Conservation (phyloP, 768 basidiomycete species). For the Dendrothele bispora region DNA sequence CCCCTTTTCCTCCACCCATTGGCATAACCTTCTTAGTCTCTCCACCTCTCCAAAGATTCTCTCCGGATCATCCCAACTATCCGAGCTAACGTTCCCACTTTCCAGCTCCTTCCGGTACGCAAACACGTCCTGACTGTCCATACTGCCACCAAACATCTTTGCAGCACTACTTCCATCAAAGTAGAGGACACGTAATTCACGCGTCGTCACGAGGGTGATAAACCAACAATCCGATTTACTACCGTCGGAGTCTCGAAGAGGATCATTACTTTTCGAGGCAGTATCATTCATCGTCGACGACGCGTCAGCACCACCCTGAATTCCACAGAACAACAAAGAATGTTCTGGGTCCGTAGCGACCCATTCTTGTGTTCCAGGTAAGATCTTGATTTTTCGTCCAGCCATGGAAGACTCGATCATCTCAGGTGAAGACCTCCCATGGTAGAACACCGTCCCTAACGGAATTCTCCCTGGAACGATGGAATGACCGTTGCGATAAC, state of each 20-base stretch:
- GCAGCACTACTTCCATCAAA: slow-evolving; percentile 54
- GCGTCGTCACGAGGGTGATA: slow-evolving; percentile 34
- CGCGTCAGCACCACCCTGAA: no score
- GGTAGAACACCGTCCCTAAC: slow-evolving; percentile 18
- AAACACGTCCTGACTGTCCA: slow-evolving; percentile 51
- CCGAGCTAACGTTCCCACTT: no score
- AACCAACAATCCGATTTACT: slow-evolving; percentile 31
- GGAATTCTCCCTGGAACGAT: slow-evolving; percentile 18
- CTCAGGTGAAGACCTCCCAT: slow-evolving; percentile 18
- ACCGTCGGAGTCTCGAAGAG: no score
- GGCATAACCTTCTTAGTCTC: slow-evolving; percentile 39
- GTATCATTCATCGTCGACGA: not conserved
- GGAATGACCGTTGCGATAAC: slow-evolving; percentile 34
- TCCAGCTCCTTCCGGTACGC: slow-evolving; percentile 34
- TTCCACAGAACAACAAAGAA: slow-evolving; percentile 34
- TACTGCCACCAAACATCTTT: slow-evolving; percentile 37
- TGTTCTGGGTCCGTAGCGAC: slow-evolving; percentile 21
- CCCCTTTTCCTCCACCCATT: slow-evolving; percentile 42
- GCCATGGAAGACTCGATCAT: no score
- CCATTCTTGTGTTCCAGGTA: slow-evolving; percentile 18
- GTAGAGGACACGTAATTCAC: slow-evolving; percentile 46
- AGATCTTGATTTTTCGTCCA: slow-evolving; percentile 4
- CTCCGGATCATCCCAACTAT: no score
- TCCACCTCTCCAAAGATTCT: slow-evolving; percentile 26
- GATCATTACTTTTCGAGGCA: slow-evolving; percentile 21